Evolutionary conservation across 164 flowering plant species (phyloP).

Genomic region (Berberis thunbergii): DNA sequence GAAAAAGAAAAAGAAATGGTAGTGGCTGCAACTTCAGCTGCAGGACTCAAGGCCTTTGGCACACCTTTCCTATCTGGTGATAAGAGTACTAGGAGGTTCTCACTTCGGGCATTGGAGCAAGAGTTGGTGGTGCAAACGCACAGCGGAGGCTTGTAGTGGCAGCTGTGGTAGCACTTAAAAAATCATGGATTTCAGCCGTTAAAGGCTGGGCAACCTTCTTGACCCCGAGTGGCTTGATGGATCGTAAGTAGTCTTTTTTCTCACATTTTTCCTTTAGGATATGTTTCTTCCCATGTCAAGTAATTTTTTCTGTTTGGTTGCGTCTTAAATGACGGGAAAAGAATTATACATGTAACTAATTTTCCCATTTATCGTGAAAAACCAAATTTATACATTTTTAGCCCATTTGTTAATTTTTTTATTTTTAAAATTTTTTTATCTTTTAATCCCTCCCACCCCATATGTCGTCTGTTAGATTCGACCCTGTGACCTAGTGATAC

Average conservation of each 20-base stretch:
- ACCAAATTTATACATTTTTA: too few relatives aligned
- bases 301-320: too few relatives aligned
- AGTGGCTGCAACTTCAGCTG: constrained; percentile 57
- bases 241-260: constrained; percentile 55
- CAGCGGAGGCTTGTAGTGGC: constrained; percentile 39
- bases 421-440: too few relatives aligned
- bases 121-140: constrained; percentile 14
- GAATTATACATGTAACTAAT: too few relatives aligned
- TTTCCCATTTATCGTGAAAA: too few relatives aligned
- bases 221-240: constrained; percentile 99
- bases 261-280: not conserved
- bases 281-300: not conserved
- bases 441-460: too few relatives aligned
- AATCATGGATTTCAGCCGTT: constrained; percentile 91
- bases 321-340: too few relatives aligned
- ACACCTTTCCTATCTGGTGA: constrained; percentile 66
- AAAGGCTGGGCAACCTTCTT: constrained; percentile 67
- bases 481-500: too few relatives aligned
- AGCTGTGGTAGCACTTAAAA: constrained; percentile 60
- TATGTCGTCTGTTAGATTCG: too few relatives aligned
- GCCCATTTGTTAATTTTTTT: too few relatives aligned
- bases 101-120: constrained; percentile 18
- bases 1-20: constrained; percentile 14
- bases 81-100: constrained; percentile 33
- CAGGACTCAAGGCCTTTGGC: constrained; percentile 46